Evolutionary conservation across 768 basidiomycete genomes (phyloP).

Genomic region (Phaeotremella skinneri): DNA sequence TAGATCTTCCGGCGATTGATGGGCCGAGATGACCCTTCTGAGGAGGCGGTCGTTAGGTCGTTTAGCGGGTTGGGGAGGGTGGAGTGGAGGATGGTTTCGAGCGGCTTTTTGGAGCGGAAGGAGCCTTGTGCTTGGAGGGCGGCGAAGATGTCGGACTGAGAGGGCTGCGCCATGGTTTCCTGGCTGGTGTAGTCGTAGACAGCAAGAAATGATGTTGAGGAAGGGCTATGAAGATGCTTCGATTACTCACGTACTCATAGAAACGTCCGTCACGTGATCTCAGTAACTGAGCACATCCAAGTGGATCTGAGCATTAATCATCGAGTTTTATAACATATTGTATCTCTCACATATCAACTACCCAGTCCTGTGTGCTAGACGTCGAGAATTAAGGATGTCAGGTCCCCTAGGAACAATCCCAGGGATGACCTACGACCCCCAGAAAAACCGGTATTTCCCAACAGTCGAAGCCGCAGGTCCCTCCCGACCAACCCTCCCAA

Average conservation of each 20-base stretch:
- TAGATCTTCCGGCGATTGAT: conserved; percentile 39
- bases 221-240: too few relatives aligned
- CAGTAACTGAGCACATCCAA: neutral
- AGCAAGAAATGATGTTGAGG: too few relatives aligned
- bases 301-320: neutral
- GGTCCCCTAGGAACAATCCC: conserved; percentile 30
- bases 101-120: conserved; percentile 17
- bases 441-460: conserved; percentile 28
- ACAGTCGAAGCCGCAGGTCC: too few relatives aligned
- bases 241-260: too few relatives aligned
- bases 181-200: neutral
- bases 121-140: conserved; percentile 37
- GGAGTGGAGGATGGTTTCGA: conserved; percentile 17
- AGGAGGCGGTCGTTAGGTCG: neutral
- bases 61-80: conserved; percentile 11
- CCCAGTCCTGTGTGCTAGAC: too few relatives aligned
- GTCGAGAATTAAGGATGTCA: too few relatives aligned
- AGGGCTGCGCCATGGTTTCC: conserved; percentile 30
- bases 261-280: neutral
- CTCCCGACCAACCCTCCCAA: too few relatives aligned
- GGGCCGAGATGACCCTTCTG: neutral
- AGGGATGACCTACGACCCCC: conserved; percentile 30
- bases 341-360: too few relatives aligned
- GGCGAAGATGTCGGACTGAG: conserved; percentile 44
- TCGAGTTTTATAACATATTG: too few relatives aligned